phyloP scores from a whole-genome alignment of 2,329 filamentous ascomycete genomes.

The Xylaria sp. region DNA sequence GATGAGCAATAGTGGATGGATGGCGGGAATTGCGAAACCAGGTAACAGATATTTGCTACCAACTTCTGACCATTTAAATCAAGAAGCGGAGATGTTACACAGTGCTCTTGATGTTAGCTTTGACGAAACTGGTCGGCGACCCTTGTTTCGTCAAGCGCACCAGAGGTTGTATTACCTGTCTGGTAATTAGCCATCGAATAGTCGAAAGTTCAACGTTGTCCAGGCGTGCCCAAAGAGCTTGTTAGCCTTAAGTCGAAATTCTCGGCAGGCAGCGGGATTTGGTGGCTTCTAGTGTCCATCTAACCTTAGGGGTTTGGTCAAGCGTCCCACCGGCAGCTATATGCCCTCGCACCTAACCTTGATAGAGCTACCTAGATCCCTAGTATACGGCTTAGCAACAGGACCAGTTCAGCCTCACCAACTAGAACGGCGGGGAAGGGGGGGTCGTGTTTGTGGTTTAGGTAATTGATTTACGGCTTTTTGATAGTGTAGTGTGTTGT shows the following conservation, averaged over 20 bases:
- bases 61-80: slow-evolving; percentile 1
- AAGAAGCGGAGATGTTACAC: slow-evolving; percentile 20
- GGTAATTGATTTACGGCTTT: background rate
- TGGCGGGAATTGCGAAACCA: slow-evolving; percentile 14
- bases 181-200: slow-evolving; percentile 19
- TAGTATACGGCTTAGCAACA: background rate
- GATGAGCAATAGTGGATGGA: slow-evolving; percentile 17
- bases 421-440: background rate
- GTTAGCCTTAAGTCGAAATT: background rate
- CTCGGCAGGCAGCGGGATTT: background rate
- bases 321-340: slow-evolving; percentile 6
- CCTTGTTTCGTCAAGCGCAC: background rate
- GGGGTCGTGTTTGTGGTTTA: background rate
- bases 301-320: slow-evolving; percentile 1
- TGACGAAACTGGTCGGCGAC: background rate
- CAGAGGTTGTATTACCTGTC: background rate
- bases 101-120: slow-evolving; percentile 12
- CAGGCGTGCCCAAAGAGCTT: background rate
- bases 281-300: slow-evolving; percentile 9
- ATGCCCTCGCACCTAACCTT: background rate
- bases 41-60: slow-evolving; percentile 8
- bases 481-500: background rate
- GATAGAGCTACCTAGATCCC: too few species aligned
- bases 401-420: background rate
- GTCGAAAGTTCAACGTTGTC: background rate